These are phyloP conservation scores for Podospora pseudoanserina DNA, from an alignment of 495 filamentous ascomycete genomes.

Conservation along the genomic window DNA sequence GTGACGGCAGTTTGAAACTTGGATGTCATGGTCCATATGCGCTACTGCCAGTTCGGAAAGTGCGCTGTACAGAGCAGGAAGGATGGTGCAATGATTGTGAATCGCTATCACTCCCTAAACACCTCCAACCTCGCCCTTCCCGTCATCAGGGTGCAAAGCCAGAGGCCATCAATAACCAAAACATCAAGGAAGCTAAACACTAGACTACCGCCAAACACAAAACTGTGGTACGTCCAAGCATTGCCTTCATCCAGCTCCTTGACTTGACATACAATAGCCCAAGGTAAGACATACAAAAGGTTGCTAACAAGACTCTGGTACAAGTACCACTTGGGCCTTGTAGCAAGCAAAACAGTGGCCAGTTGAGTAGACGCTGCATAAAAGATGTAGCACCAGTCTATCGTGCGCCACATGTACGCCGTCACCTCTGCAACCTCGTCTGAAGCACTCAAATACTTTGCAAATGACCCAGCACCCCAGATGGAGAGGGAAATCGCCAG, in stretches of 20 bases:
- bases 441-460: conserved; percentile 55
- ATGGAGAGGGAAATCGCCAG: conserved; percentile 60
- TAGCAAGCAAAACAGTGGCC: conserved; percentile 61
- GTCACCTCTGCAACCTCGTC: conserved; percentile 57
- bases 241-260: conserved; percentile 44
- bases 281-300: conserved; percentile 64
- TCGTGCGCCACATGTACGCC: conserved; percentile 66
- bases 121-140: conserved; percentile 38
- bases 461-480: conserved; percentile 56
- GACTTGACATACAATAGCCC: conserved; percentile 60
- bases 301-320: conserved; percentile 63
- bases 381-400: conserved; percentile 75
- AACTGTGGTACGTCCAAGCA: conserved; percentile 64
- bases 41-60: too few relatives aligned
- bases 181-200: conserved; percentile 64
- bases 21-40: too few relatives aligned
- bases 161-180: conserved; percentile 45
- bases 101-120: conserved; percentile 8
- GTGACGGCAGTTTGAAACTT: too few relatives aligned
- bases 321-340: conserved; percentile 63
- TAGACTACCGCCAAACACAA: conserved; percentile 67
- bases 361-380: conserved; percentile 65
- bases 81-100: not conserved
- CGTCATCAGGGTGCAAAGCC: conserved; percentile 54
- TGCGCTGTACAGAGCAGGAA: too few relatives aligned